These are phyloP conservation scores for Podaxis sp. DNA, from an alignment of 768 basidiomycete species.

Conservation along the genomic window DNA sequence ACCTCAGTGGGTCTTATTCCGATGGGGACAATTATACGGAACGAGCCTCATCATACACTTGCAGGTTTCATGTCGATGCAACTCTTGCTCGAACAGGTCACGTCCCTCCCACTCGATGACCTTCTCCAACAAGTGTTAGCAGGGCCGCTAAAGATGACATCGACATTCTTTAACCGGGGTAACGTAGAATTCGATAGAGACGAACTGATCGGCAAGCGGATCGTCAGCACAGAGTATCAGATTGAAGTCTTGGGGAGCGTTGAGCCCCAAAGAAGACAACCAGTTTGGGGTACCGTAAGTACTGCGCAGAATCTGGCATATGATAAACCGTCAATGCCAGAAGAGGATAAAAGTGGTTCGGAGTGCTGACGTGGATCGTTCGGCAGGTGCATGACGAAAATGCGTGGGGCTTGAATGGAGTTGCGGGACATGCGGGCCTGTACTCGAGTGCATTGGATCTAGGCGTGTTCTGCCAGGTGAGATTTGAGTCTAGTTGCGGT, in stretches of 20 bases:
- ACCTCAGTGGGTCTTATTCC: slow-evolving; percentile 22
- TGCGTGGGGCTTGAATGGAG: slow-evolving; percentile 28
- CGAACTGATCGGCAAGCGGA: background rate
- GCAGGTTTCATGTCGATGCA: slow-evolving; percentile 28
- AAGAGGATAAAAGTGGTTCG: background rate
- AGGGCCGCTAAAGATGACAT: slow-evolving; percentile 26
- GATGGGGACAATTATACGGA: no score
- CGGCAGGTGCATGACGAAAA: slow-evolving; percentile 30
- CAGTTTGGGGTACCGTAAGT: slow-evolving; percentile 29
- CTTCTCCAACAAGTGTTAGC: slow-evolving; percentile 26
- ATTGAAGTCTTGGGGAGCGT: slow-evolving; percentile 22
- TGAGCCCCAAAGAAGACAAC: slow-evolving; percentile 25
- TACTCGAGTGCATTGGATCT: slow-evolving; percentile 28
- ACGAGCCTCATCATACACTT: background rate
- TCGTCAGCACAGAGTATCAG: slow-evolving; percentile 26
- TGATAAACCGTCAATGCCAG: background rate
- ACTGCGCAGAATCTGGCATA: background rate
- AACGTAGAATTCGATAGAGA: slow-evolving; percentile 16
- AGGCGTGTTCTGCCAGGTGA: slow-evolving; percentile 28
- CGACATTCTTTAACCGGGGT: slow-evolving; percentile 26
- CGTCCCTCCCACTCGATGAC: slow-evolving; percentile 21
- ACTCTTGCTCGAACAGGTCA: slow-evolving; percentile 26
- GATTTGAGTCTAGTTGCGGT: background rate
- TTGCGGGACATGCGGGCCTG: slow-evolving; percentile 28
- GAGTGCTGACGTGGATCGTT: slow-evolving; percentile 4